phyloP scores from a whole-genome alignment of 352 stramenopile genomes.

The Phytophthora cactorum region DNA sequence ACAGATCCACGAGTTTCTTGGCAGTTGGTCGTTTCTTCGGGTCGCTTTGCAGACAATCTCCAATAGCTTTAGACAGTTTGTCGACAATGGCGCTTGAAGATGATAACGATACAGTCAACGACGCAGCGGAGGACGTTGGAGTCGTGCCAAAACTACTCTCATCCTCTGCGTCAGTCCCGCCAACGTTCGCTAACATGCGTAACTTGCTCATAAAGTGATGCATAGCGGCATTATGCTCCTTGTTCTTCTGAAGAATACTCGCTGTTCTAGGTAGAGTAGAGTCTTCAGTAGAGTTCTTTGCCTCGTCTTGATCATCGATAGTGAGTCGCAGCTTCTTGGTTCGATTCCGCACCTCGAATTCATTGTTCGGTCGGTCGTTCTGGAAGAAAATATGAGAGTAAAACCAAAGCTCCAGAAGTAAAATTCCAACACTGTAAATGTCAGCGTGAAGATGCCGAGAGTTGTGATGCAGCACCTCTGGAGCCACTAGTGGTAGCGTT shows the following conservation, averaged over 20 bases:
- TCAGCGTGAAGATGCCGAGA: conserved; percentile 47
- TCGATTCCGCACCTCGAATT: conserved; percentile 18
- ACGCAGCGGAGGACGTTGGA: conserved; percentile 44
- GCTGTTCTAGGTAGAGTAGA: conserved; percentile 29
- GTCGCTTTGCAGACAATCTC: conserved; percentile 67
- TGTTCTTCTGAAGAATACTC: conserved; percentile 29
- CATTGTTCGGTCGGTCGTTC: conserved; percentile 29
- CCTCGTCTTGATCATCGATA: conserved; percentile 22
- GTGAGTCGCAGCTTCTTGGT: conserved; percentile 24
- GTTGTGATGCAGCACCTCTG: conserved; percentile 50
- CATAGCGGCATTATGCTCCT: conserved; percentile 46
- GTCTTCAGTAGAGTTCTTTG: conserved; percentile 8
- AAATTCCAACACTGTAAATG: conserved; percentile 65
- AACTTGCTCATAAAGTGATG: conserved; percentile 62
- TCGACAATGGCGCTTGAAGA: conserved; percentile 47
- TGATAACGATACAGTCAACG: conserved; percentile 35
- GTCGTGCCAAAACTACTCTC: conserved; percentile 54
- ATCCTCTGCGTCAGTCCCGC: conserved; percentile 35
- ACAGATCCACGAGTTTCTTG: conserved; percentile 58
- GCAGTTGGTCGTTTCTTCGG: conserved; percentile 60
- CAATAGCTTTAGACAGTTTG: conserved; percentile 52
- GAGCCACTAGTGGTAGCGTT: conserved; percentile 51
- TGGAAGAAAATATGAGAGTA: conserved; percentile 48
- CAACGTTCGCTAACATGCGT: conserved; percentile 43
- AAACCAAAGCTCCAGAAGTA: conserved; percentile 69